Evolutionary conservation across 441 rosid genomes (phyloP), one percentile per base, ranked within the genome.

Genomic region (Syzygium syzygioides): DNA sequence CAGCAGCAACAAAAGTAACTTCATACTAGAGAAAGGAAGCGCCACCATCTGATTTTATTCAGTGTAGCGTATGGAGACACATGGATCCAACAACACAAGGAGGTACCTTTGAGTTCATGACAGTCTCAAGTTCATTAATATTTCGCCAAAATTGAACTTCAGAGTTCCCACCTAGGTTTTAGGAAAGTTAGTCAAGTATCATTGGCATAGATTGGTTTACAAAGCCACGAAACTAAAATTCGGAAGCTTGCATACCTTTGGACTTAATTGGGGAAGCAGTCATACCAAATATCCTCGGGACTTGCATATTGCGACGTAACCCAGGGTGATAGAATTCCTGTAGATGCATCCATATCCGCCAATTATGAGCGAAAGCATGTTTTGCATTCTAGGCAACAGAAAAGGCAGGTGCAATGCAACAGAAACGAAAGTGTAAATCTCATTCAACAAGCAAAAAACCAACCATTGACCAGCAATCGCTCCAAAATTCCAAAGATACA

Each of bases 271-370:
- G 99, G 85, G 99, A 98, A 52, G 99, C 99, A 34, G 99, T 98
- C 99, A 97, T 95, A 88, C 99, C 99, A 83, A 96, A 91, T 91
- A 98, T 96, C 93, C 97, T 91, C 5, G 99, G 99, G 89, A 96
- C 93, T 85, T 91, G n/a, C 55, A 17, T 88, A 54, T 56, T n/a
- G 89, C 83, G 89, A 34, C 34, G 60, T 52, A 95, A 83, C 60
- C 91, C 91, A 9, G 86, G 91, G 89, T 97, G 98, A 93, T 96
- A 98, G 88, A 96, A 98, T 88, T 98, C 98, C 99, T 98, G 94
- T 66, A 93, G 76, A 86, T 87, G 85, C 60, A 87, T 88, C 80
- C 14, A 76, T 79, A 88, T 86, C 87, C 80, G 20, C 57, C 32
- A 85, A 71, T 48, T 37, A 86, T 53, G 57, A 68, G 53, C 7